Evolutionary conservation across 2,329 filamentous ascomycete genomes (phyloP), one percentile per base, ranked within the genome.

Genomic region (Penicillium sumatraense): DNA sequence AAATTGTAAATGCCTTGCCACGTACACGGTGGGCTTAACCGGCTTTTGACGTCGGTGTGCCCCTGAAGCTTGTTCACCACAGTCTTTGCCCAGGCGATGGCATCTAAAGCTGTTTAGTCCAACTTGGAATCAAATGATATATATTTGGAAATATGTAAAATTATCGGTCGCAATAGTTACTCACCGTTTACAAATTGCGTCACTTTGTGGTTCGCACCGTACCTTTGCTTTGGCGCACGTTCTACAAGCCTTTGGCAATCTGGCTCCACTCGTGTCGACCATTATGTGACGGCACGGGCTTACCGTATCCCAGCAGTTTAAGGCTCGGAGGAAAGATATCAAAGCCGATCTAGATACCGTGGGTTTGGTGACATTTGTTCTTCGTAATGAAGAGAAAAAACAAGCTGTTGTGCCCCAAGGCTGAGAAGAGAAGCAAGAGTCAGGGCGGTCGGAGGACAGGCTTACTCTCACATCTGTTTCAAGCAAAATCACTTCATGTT

Each of bases 11-110:
- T 27, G 13, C 29, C 38, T 8, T 21, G 14, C n/a, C 5, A 51
- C 49, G 40, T 48, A 63, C 62, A 51, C 35, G 21, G 23, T 52
- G 11, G 23, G 53, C 20, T 41, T 35, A 2, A 18, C 38, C 14
- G 50, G 13, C 49, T 31, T 53, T 21, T 44, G 38, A 20, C 60
- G 60, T 18, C 59, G 64, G 53, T 71, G 65, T n/a, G 66, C 51
- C 5, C 65, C 67, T 0, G 68, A 65, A 1, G 51, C 18, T 57
- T 71, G 69, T 20, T 46, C 55, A 16, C 50, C 57, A 36, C 69
- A 72, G 45, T 63, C 48, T 36, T 65, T 68, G 13, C 61, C 60
- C 38, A 71, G 47, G 21, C 69, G 64, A 16, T 53, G 62, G 44
- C 69, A 72, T 52, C 69, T 71, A 41, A 8, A n/a, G 20, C 14